phyloP scores from a whole-genome alignment of 768 basidiomycete genomes.

The Mycena crocata region DNA sequence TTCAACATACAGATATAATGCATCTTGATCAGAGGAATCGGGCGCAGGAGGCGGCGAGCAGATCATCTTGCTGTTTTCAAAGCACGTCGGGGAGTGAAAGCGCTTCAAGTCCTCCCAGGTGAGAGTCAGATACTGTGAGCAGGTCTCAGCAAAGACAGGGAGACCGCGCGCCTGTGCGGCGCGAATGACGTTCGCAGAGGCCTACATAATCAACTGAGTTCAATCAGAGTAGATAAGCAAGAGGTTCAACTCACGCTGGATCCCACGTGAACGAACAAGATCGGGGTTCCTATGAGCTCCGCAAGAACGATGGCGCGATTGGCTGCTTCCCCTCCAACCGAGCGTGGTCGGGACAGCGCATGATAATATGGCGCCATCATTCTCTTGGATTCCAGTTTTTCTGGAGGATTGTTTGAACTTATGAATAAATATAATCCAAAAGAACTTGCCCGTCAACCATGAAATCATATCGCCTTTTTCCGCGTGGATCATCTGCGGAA shows the following conservation, averaged over 20 bases:
- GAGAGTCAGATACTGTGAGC: conserved; percentile 15
- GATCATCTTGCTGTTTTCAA: conserved; percentile 20
- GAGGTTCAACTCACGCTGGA: conserved; percentile 1
- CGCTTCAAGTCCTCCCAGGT: conserved; percentile 19
- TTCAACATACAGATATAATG: conserved; percentile 7
- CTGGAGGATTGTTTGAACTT: neutral
- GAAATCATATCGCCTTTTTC: conserved; percentile 19
- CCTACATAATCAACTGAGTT: neutral
- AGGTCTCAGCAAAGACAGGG: conserved; percentile 16
- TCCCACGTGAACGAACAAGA: conserved; percentile 18
- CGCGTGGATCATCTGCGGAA: conserved; percentile 12
- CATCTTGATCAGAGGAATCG: conserved; percentile 14
- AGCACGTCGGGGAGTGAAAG: conserved; percentile 12
- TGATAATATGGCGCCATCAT: conserved; percentile 19
- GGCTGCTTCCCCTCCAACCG: conserved; percentile 17
- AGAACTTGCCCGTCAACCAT: conserved; percentile 6
- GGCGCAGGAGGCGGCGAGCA: conserved; percentile 19
- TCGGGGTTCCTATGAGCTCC: conserved; percentile 9
- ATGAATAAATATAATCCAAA: neutral
- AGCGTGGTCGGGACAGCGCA: conserved; percentile 10
- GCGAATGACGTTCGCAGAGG: conserved; percentile 7
- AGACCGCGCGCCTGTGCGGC: conserved; percentile 13
- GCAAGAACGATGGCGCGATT: conserved; percentile 15
- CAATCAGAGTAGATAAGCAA: neutral
- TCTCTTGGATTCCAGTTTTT: conserved; percentile 15